Evolutionary conservation across 345 rosid genomes (phyloP), one percentile per base, ranked within the genome.

Genomic region (Arabis hirsuta): DNA sequence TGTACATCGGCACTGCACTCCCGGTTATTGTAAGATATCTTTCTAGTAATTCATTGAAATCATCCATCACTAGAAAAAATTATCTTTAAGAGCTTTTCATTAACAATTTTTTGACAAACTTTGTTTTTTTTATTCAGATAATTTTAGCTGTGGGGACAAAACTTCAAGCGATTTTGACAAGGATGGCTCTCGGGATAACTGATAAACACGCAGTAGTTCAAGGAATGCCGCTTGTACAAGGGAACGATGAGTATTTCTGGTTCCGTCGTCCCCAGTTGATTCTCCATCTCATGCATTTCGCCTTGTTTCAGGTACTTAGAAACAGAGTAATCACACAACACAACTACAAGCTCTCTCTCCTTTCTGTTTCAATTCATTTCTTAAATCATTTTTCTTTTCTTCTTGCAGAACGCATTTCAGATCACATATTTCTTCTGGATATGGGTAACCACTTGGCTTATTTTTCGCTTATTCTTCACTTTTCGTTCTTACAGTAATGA

Each of bases 371-470:
- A 13, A 20, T 24, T 41, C 0, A 3, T 52, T 48, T 44, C 52
- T 56, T 59, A 20, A 7, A 72, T 56, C 9, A 39, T 66, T 6
- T 46, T 20, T 52, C 44, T 13, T 27, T 61, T 32, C 55, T 32
- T 32, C 6, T 32, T 77, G 86, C 94, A 95, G 99, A 96, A 90
- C 26, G 99, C 98, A 6, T 92, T 96, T 82, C 98, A 92, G 81
- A 92, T 96, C 72, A 96, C 99, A 1, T 96, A 92, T 70, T 92
- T 91, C 88, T 69, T 90, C 16, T 96, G 98, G 99, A 86, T 92
- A 58, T 90, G 86, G 99, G 99, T 92, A 86, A 78, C 44, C 38
- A 20, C 57, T 26, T 1, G n/a, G 5, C 0, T 7, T 16, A 34
- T 65, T 2, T 27, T 7, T 7, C 9, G n/a, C n/a, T 75, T 22